Conservation (phyloP, 495 filamentous ascomycete species). For the Hyaloscypha variabilis region DNA sequence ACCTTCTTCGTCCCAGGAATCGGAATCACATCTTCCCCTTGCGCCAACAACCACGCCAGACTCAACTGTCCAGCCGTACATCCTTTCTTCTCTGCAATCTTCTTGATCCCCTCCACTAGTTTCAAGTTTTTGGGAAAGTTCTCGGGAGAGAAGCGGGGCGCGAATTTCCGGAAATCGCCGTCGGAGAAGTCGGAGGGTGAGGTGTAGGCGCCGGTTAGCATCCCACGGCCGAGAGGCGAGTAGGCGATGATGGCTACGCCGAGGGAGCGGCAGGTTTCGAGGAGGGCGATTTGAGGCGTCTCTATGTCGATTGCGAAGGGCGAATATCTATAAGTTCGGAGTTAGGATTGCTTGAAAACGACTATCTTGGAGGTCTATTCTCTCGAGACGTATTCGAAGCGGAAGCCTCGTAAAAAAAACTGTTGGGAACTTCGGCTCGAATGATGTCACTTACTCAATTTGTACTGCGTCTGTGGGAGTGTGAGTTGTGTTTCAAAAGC, state of each 20-base stretch:
- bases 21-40: slow-evolving; percentile 62
- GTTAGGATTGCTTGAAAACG: too few species aligned
- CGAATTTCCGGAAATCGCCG: slow-evolving; percentile 41
- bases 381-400: too few species aligned
- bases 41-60: slow-evolving; percentile 61
- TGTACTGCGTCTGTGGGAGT: slow-evolving; percentile 49
- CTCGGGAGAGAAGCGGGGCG: slow-evolving; percentile 52
- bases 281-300: slow-evolving; percentile 42
- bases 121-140: slow-evolving; percentile 54
- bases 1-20: slow-evolving; percentile 65
- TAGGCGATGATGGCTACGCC: slow-evolving; percentile 64
- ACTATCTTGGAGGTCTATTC: too few species aligned
- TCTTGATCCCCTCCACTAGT: slow-evolving; percentile 44
- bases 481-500: too few species aligned
- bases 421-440: too few species aligned
- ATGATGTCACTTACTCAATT: too few species aligned
- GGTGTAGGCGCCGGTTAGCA: slow-evolving; percentile 53
- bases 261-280: slow-evolving; percentile 62
- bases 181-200: slow-evolving; percentile 47
- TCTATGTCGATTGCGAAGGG: slow-evolving; percentile 63
- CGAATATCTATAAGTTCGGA: too few species aligned
- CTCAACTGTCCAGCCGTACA: slow-evolving; percentile 51
- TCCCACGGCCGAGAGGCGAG: slow-evolving; percentile 61
- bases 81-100: slow-evolving; percentile 50
- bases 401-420: too few species aligned